These are phyloP conservation scores for Cercospora berteroae DNA, from an alignment of 2,329 filamentous ascomycete genomes.

Conservation along the genomic window DNA sequence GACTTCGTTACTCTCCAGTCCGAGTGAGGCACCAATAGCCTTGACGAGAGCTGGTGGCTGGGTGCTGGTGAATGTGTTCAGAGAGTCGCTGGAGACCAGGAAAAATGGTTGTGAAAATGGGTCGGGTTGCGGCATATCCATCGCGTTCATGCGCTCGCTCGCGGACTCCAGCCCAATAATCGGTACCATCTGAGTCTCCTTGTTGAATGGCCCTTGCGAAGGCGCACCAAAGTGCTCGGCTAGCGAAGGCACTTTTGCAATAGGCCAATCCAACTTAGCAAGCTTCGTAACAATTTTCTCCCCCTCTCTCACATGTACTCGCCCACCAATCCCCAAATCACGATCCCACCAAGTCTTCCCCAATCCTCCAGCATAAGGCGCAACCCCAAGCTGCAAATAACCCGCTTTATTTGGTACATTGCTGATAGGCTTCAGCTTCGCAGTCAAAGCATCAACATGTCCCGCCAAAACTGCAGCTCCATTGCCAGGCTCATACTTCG, in stretches of 20 bases:
- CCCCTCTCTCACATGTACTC: conserved; percentile 77
- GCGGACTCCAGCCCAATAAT: conserved; percentile 80
- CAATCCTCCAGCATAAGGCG: conserved; percentile 84
- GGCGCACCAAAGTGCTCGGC: conserved; percentile 89
- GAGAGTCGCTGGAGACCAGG: conserved; percentile 51
- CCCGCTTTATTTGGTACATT: conserved; percentile 80
- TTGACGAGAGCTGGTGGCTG: conserved; percentile 84
- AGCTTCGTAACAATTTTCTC: conserved; percentile 78
- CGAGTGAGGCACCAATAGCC: conserved; percentile 76
- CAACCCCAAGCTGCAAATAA: conserved; percentile 84
- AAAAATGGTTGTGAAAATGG: conserved; percentile 37
- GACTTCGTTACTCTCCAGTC: conserved; percentile 59
- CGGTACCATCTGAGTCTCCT: conserved; percentile 90
- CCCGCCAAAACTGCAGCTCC: conserved; percentile 86
- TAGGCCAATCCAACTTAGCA: conserved; percentile 91
- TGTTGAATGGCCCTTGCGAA: conserved; percentile 66
- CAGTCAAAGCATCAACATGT: conserved; percentile 89
- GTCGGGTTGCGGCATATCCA: conserved; percentile 28
- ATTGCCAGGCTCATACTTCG: conserved; percentile 77
- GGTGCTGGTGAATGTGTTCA: conserved; percentile 71
- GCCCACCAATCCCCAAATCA: conserved; percentile 84
- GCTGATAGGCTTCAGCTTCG: conserved; percentile 86
- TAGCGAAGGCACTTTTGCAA: conserved; percentile 86
- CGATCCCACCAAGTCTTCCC: conserved; percentile 96
- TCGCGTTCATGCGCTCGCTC: conserved; percentile 36